Conservation (phyloP, 2,329 filamentous ascomycete species). For the Cercospora sp. region DNA sequence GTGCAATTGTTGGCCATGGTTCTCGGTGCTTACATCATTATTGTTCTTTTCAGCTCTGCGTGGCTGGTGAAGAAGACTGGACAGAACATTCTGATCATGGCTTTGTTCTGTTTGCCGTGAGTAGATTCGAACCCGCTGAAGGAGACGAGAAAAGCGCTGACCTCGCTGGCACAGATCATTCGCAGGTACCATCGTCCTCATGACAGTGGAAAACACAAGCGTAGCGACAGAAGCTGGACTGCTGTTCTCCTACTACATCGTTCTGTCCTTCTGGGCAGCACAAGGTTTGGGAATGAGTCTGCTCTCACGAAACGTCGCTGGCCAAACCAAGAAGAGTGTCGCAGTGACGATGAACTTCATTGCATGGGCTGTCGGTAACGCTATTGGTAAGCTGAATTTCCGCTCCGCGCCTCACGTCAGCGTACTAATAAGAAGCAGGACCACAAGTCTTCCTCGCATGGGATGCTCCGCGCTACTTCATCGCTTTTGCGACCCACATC, state of each 20-base stretch:
- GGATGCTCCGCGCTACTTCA: slow-evolving; percentile 66
- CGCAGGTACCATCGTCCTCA: slow-evolving; percentile 69
- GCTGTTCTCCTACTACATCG: slow-evolving; percentile 73
- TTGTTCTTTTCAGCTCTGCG: slow-evolving; percentile 64
- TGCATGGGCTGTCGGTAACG: slow-evolving; percentile 67
- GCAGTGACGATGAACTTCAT: slow-evolving; percentile 70
- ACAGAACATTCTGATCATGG: slow-evolving; percentile 70
- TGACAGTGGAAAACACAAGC: slow-evolving; percentile 63
- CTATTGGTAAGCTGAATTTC: slow-evolving; percentile 53
- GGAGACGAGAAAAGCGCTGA: neutral
- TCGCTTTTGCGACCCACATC: slow-evolving; percentile 68
- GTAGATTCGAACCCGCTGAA: slow-evolving; percentile 30
- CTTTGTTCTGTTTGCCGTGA: slow-evolving; percentile 65
- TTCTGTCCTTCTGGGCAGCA: slow-evolving; percentile 74
- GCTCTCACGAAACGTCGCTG: slow-evolving; percentile 62
- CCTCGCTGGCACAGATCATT: slow-evolving; percentile 55
- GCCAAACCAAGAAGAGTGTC: slow-evolving; percentile 71
- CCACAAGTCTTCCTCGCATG: slow-evolving; percentile 64
- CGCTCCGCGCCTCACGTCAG: no score
- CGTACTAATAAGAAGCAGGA: slow-evolving; percentile 40
- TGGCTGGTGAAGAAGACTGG: slow-evolving; percentile 67
- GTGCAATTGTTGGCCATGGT: slow-evolving; percentile 77
- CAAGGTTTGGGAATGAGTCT: slow-evolving; percentile 35
- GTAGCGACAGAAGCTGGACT: slow-evolving; percentile 64
- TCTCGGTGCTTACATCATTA: slow-evolving; percentile 70